Base-by-base conservation (phyloP, 257 asterid species). In the Ballota nigra region DNA sequence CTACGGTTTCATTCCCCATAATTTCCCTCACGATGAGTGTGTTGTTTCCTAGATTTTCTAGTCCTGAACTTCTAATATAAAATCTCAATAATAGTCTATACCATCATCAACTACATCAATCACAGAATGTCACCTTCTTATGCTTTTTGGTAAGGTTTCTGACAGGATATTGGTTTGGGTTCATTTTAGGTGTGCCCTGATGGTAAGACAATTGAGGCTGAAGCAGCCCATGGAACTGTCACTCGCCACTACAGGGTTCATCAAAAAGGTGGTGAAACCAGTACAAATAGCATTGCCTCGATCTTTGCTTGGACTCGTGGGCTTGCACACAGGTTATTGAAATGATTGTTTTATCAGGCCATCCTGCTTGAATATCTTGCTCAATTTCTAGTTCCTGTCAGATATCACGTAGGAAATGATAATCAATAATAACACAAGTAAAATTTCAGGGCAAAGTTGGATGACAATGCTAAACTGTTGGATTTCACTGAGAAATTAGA, bases 171-270 rank as follows among this genome's bases (percentile, higher is more conserved):
- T 45, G 65, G 33, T 20, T 74, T 76, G 22, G 45, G 7, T 78
- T 81, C 64, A 28, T 45, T 80, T 47, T 75, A 95, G 99, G 87
- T 95, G 47, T 95, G 99, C 78, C 99, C 98, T 19, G 99, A 95
- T 81, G 99, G 99, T 59, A 95, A 95, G 89, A 95, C 99, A n/a
- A 92, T 95, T 22, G 99, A 95, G 79, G 85, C 99, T 49, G 99
- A 95, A 88, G 99, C 99, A 23, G 99, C 99, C 69, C 98, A 95
- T 75, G 99, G 99, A 80, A 95, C 99, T 70, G 99, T 95, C 8
- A 92, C 99, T 0, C 94, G 99, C 43, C 99, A 95, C 86, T 95
- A 56, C 78, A 90, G 98, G 80, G 98, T 95, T 78, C 99, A 95
- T 58, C 98, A 95, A 45, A 92, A 95, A 69, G 98, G 98, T 2